Base-by-base conservation (phyloP, 2,329 filamentous ascomycete genomes). In the Penicillium psychrosexuale region DNA sequence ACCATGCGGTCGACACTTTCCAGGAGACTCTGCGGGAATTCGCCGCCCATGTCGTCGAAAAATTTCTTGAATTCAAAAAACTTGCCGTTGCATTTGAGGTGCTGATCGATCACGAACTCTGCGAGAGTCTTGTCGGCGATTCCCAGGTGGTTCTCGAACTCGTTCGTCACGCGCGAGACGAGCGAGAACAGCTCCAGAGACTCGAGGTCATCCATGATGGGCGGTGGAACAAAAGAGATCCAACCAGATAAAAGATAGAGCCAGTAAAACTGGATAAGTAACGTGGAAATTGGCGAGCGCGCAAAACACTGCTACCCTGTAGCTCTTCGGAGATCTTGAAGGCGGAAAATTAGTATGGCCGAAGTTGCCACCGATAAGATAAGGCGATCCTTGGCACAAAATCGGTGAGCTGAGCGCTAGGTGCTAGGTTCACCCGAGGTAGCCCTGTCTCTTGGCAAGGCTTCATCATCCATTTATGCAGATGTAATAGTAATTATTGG, bases 101-200 rank as follows among this genome's bases (percentile, higher is more conserved):
- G 90, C 71, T 96, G 89, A 58, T 89, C 89, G 69, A 99, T 96
- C 67, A 99, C 85, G 70, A 96, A 99, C 75, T 99, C 94, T 64
- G 94, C 92, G 27, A 99, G 85, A 5, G 91, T 96, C 75, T 96
- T 97, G 76, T 99, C 92, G 71, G 84, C 89, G 66, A 97, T 85
- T 53, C 92, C 91, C 56, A 97, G 77, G 75, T 99, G 90, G 69
- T 99, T 99, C 67, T 96, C 88, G 50, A 99, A 82, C 75, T 99
- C 94, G 17, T 89, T 93, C 13, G 91, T 91, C 65, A 99, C 91
- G 74, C 93, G 96, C 47, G 91, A 94, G 53, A 97, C 91, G 68
- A 99, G 86, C 66, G 92, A 96, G 51, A 99, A 83, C 58, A 95
- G 82, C 81, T 99, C 94, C 70, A 99, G 86, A 66, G 90, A 89